Conservation (phyloP, 495 filamentous ascomycete genomes). For the Penicillium waksmanii region DNA sequence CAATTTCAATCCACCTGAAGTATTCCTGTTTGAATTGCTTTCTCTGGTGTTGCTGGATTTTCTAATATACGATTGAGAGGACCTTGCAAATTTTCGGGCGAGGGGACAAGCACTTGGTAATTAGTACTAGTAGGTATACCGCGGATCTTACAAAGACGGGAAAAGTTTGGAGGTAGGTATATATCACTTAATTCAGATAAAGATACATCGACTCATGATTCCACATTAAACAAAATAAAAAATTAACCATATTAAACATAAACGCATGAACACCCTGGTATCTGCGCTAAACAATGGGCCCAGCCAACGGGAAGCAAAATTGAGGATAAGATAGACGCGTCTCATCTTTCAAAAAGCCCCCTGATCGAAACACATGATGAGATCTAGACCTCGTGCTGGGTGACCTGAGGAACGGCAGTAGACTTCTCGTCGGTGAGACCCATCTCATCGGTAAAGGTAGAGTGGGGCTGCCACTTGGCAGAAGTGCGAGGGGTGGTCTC, state of each 20-base stretch:
- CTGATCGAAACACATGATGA: background rate
- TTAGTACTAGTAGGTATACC: background rate
- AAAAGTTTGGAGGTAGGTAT: background rate
- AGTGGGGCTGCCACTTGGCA: slow-evolving; percentile 72
- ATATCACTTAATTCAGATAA: slow-evolving; percentile 15
- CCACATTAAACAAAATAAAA: slow-evolving; percentile 12
- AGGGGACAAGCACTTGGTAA: too few species aligned
- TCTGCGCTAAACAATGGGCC: slow-evolving; percentile 21
- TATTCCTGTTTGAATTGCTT: too few species aligned
- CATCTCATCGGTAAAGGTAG: slow-evolving; percentile 72
- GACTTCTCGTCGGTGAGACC: slow-evolving; percentile 52
- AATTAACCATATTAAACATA: slow-evolving; percentile 18
- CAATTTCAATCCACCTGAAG: too few species aligned
- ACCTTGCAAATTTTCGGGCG: too few species aligned
- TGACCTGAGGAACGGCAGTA: slow-evolving; percentile 33
- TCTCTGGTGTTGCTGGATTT: too few species aligned
- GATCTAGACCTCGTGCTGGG: slow-evolving; percentile 39
- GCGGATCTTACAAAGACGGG: background rate
- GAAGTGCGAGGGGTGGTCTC: slow-evolving; percentile 78
- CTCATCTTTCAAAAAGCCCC: background rate
- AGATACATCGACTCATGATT: slow-evolving; percentile 20
- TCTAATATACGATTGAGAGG: too few species aligned
- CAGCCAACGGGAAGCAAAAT: slow-evolving; percentile 14
- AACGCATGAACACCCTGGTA: slow-evolving; percentile 24
- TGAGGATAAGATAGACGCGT: background rate